Evolutionary conservation across 495 filamentous ascomycete species (phyloP), one percentile per base, ranked within the genome.

Genomic region (Aspergillus taichungensis): DNA sequence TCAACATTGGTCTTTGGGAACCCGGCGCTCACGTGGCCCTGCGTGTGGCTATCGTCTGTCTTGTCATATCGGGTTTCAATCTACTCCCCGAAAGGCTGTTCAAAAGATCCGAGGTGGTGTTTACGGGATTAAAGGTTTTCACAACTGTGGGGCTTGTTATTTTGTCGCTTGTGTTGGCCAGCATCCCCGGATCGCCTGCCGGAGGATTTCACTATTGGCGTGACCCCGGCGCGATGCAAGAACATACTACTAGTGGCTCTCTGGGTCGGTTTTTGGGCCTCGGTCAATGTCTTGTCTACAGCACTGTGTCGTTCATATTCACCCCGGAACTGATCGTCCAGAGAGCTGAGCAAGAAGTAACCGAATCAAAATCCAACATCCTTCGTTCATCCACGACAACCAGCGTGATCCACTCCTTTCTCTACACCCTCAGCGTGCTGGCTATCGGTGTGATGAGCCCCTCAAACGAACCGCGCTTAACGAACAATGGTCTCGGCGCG

Each of bases 1-100:
- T 95, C 44, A 94, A 86, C 27, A 80, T 94, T 42, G 71, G 80
- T 12, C 84, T 84, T 58, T 96, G 88, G 89, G 75, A 83, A 32
- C 59, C 67, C 5, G 32, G 64, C 6, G 42, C 82, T 24, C 75
- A 73, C 27, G 75, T 83, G 41, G 79, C 80, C 29, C 73, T 84
- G 13, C 91, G 84, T 61, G 75, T 94, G 38, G 73, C 76, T 9
- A 64, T 91, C 43, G 85, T 91, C 61, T 76, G 82, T n/a, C 11
- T 73, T 6, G 53, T 80, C 18, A 83, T 92, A 42, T 64, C 90
- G 33, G 53, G 60, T 9, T 84, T 87, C 66, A 95, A 95, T 59
- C 64, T 90, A 35, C 80, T 88, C 38, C 85, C 87, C 10, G 83
- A 94, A 44, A 80, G 79, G 56, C 73, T 74, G 14, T 94, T 91